phyloP scores from a whole-genome alignment of 441 rosid species.

The Erodium texanum region DNA sequence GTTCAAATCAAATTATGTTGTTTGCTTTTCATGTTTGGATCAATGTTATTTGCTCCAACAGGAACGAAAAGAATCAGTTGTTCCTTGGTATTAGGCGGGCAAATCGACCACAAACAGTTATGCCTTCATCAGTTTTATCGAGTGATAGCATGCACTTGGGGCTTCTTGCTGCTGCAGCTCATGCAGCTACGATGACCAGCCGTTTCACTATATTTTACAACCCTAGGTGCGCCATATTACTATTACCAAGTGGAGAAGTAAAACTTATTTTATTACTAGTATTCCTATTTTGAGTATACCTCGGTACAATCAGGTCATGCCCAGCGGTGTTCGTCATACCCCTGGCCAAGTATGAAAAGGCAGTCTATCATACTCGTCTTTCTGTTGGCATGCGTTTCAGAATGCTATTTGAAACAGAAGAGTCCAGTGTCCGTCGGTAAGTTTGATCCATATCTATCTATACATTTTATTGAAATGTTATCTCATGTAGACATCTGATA shows the following conservation, averaged over 20 bases:
- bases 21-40: neutral
- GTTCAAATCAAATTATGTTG: too few species aligned
- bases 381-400: constrained; percentile 99
- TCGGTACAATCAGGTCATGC: constrained; percentile 59
- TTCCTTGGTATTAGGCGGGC: constrained; percentile 91
- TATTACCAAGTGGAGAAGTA: neutral
- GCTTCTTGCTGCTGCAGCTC: constrained; percentile 98
- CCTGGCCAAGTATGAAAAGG: constrained; percentile 73
- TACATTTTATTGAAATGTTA: too few species aligned
- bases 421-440: constrained; percentile 96
- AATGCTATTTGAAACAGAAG: constrained; percentile 99
- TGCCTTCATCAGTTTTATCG: constrained; percentile 95
- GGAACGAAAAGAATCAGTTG: constrained; percentile 92
- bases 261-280: neutral
- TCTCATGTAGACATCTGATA: too few species aligned
- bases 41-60: constrained; percentile 20
- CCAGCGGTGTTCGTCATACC: constrained; percentile 96
- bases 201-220: constrained; percentile 90
- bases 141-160: constrained; percentile 99
- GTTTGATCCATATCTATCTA: constrained; percentile 12
- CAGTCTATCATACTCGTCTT: constrained; percentile 85
- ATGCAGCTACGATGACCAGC: constrained; percentile 91
- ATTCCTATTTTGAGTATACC: neutral
- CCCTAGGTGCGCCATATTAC: constrained; percentile 49
- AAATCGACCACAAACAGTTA: constrained; percentile 79